A percentile compares a stretch with the other conserved stretches of the same genome.
phyloP scores from a whole-genome alignment of 257 asterid genomes.

The Henckelia pumila region DNA sequence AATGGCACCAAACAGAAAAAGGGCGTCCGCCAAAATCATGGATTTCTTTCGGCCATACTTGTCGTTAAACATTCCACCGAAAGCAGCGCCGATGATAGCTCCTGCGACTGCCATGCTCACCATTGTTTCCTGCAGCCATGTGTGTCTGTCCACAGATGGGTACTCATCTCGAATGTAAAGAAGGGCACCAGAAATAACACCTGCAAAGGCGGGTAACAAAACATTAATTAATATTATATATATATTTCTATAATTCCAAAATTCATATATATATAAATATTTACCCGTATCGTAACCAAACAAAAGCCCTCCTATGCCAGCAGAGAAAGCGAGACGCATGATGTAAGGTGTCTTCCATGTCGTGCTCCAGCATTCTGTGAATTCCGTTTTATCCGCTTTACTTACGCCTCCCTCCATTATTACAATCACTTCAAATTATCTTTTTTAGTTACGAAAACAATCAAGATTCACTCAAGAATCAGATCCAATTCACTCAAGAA shows the following conservation, averaged over 20 bases:
- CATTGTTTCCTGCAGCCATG: slow-evolving; percentile 79
- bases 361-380: slow-evolving; percentile 70
- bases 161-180: slow-evolving; percentile 69
- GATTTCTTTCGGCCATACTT: slow-evolving; percentile 64
- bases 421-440: too few species aligned
- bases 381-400: slow-evolving; percentile 54
- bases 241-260: too few species aligned
- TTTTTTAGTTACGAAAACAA: too few species aligned
- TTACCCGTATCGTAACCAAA: too few species aligned
- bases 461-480: too few species aligned
- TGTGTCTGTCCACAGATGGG: slow-evolving; percentile 40
- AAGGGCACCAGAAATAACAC: slow-evolving; percentile 86
- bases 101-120: slow-evolving; percentile 87
- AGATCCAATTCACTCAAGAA: too few species aligned
- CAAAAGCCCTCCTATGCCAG: too few species aligned
- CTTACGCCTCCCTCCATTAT: slow-evolving; percentile 60
- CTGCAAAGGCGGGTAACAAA: slow-evolving; percentile 33
- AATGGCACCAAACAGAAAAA: slow-evolving; percentile 61
- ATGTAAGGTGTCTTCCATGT: too few species aligned
- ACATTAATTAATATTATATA: slow-evolving; percentile 10
- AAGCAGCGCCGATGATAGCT: slow-evolving; percentile 74
- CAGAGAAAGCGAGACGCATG: too few species aligned
- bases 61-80: too few species aligned
- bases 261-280: too few species aligned
- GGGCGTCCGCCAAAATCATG: slow-evolving; percentile 60